These are phyloP conservation scores for Eucalyptus virginea DNA, from an alignment of 345 rosid genomes.

Conservation along the genomic window DNA sequence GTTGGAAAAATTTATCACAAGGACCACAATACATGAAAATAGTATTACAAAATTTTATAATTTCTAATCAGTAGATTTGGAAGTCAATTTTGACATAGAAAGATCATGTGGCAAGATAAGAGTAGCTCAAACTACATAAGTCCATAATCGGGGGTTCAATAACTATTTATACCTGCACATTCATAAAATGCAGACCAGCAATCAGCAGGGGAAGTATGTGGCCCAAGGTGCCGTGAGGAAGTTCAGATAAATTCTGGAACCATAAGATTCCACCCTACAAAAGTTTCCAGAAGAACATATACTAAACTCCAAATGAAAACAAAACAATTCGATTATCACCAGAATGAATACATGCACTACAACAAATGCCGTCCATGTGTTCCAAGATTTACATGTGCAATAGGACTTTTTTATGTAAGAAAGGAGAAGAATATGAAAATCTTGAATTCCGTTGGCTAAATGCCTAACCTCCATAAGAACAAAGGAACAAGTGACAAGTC, in stretches of 20 bases:
- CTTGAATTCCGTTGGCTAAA: not conserved
- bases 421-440: not conserved
- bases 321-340: not conserved
- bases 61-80: not conserved
- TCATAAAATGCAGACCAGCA: constrained; percentile 66
- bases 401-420: not conserved
- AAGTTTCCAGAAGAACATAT: not conserved
- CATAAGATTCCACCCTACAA: constrained; percentile 93
- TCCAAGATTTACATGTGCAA: not conserved
- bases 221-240: constrained; percentile 53
- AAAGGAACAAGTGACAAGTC: not conserved
- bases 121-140: not conserved
- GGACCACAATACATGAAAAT: not conserved
- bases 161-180: constrained; percentile 50
- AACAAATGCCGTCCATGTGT: not conserved
- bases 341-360: not conserved
- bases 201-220: constrained; percentile 61
- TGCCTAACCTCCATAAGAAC: not conserved
- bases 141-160: not conserved
- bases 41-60: not conserved
- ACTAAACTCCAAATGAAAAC: not conserved
- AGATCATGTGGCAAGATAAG: not conserved
- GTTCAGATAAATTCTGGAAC: constrained; percentile 87
- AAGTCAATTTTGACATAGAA: not conserved
- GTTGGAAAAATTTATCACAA: not conserved